A percentile compares a stretch with the other conserved stretches of the same genome.
Conservation (phyloP, 495 filamentous ascomycete genomes). For the Neurospora tetrasperma region DNA sequence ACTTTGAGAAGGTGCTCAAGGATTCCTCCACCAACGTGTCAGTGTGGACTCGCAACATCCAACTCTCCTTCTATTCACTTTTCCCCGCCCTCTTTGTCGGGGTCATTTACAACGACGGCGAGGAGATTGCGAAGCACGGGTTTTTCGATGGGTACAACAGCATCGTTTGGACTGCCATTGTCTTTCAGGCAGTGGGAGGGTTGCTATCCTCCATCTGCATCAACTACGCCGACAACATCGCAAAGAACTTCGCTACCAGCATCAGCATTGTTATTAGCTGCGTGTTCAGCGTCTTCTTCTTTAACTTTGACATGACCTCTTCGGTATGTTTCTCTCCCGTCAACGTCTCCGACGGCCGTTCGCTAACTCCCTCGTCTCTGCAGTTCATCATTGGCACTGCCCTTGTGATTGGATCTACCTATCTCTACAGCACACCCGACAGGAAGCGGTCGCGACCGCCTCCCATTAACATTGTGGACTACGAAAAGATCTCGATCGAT, state of each 20-base stretch:
- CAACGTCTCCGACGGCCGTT: neutral
- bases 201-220: conserved; percentile 75
- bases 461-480: conserved; percentile 63
- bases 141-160: conserved; percentile 92
- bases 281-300: conserved; percentile 73
- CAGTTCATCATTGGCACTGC: conserved; percentile 76
- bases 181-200: conserved; percentile 74
- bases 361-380: conserved; percentile 7
- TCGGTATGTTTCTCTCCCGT: conserved; percentile 44
- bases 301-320: conserved; percentile 62
- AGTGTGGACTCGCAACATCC: conserved; percentile 89
- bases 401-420: conserved; percentile 70
- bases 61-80: conserved; percentile 84
- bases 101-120: conserved; percentile 76
- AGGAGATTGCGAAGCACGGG: conserved; percentile 68
- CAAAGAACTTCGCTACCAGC: conserved; percentile 85
- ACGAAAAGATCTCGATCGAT: conserved; percentile 60
- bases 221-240: conserved; percentile 78
- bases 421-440: conserved; percentile 61
- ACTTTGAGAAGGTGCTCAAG: conserved; percentile 92
- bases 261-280: conserved; percentile 81
- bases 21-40: conserved; percentile 60
- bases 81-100: conserved; percentile 81
- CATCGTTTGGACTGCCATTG: conserved; percentile 78
- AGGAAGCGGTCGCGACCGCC: conserved; percentile 50